phyloP scores from a whole-genome alignment of 257 asterid genomes.

The Cruciata laevipes region DNA sequence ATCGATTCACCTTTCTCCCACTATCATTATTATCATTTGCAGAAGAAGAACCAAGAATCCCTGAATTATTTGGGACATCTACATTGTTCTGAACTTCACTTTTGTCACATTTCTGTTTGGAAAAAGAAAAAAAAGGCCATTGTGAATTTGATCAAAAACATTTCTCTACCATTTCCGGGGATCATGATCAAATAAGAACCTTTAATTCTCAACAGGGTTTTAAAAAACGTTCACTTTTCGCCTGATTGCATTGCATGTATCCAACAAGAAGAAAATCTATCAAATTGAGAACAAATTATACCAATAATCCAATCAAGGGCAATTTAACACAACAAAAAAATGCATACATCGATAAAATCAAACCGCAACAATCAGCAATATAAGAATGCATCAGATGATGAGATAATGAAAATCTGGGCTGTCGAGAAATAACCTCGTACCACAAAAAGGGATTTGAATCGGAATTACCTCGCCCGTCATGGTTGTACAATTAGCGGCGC shows the following conservation, averaged over 20 bases:
- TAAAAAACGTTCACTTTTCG: background rate
- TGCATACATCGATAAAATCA: background rate
- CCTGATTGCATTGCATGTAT: background rate
- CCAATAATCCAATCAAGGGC: background rate
- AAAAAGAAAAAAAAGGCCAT: background rate
- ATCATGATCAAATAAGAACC: background rate
- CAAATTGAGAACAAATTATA: background rate
- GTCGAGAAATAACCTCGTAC: background rate
- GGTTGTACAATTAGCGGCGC: background rate
- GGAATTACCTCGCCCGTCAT: background rate
- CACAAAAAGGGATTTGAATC: background rate
- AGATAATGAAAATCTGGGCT: background rate
- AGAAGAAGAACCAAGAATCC: background rate
- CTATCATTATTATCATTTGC: background rate
- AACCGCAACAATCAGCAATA: background rate
- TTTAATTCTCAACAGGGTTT: background rate
- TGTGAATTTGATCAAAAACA: background rate
- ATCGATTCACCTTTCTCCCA: background rate
- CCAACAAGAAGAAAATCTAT: background rate
- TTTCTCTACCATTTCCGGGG: background rate
- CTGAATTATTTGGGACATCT: background rate
- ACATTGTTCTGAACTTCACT: slow-evolving; percentile 3
- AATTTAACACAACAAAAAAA: background rate
- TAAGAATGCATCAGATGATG: background rate
- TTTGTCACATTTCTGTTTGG: background rate